phyloP scores from a whole-genome alignment of 2,329 filamentous ascomycete species.

The Phaeosphaeriaceae sp. region DNA sequence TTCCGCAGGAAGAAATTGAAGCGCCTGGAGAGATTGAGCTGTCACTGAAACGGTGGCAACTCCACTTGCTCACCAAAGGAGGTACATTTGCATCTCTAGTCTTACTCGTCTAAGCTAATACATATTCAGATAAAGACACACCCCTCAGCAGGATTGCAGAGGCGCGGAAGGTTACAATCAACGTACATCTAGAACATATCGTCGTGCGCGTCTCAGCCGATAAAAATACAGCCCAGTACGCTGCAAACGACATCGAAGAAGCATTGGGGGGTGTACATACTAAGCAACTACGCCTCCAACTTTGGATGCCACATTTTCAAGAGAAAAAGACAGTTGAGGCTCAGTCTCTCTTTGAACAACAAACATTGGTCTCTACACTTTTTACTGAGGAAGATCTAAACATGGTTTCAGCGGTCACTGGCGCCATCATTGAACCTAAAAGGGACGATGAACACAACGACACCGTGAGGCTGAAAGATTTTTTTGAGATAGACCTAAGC shows the following conservation, averaged over 20 bases:
- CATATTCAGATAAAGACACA: constrained; percentile 21
- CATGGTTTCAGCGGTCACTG: constrained; percentile 29
- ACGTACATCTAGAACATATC: constrained; percentile 30
- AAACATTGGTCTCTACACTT: constrained; percentile 10
- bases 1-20: constrained; percentile 45
- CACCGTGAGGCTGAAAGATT: constrained; percentile 20
- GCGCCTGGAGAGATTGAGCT: constrained; percentile 44
- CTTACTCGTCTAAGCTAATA: constrained; percentile 6
- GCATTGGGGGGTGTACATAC: constrained; percentile 24
- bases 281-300: constrained; percentile 25
- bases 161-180: constrained; percentile 38
- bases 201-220: constrained; percentile 47
- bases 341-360: not conserved
- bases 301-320: constrained; percentile 27
- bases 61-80: constrained; percentile 37
- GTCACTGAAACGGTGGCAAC: constrained; percentile 42
- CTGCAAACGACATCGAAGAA: constrained; percentile 42
- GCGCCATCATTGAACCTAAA: constrained; percentile 21
- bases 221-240: constrained; percentile 44
- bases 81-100: constrained; percentile 13
- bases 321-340: constrained; percentile 3
- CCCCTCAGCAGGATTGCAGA: constrained; percentile 35
- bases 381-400: constrained; percentile 24
- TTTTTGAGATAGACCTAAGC: not conserved
- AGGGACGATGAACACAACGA: constrained; percentile 19